phyloP scores from a whole-genome alignment of 345 rosid species.

The Populus euphratica region DNA sequence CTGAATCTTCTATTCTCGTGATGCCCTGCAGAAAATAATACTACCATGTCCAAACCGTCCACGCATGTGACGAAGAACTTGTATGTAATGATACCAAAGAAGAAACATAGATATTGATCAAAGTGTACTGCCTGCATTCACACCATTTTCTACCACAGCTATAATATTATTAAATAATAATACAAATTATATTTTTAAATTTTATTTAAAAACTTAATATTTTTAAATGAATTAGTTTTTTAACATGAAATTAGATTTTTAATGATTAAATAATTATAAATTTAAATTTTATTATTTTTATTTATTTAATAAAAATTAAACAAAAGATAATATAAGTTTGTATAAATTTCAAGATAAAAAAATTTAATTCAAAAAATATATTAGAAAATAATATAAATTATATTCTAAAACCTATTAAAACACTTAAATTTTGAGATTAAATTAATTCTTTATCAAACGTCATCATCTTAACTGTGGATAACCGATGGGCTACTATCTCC shows the following conservation, averaged over 20 bases:
- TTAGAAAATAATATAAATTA: too few relatives aligned
- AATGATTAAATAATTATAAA: fast-evolving
- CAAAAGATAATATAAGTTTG: fast-evolving
- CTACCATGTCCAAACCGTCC: too few relatives aligned
- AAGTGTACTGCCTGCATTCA: not conserved
- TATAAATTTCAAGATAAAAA: fast-evolving
- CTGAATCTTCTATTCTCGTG: too few relatives aligned
- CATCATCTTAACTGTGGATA: slow-evolving; percentile 11
- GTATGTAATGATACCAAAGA: slow-evolving; percentile 14
- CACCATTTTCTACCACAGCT: slow-evolving; percentile 15
- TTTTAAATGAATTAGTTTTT: too few relatives aligned
- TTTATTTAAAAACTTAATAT: too few relatives aligned
- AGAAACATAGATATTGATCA: slow-evolving; percentile 7
- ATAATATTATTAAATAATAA: not conserved
- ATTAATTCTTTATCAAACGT: not conserved
- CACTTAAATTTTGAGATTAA: too few relatives aligned
- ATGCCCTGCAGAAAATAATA: too few relatives aligned
- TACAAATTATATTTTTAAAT: too few relatives aligned
- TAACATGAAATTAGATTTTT: too few relatives aligned
- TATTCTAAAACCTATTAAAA: fast-evolving
- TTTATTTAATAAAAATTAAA: too few relatives aligned
- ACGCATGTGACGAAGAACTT: not conserved
- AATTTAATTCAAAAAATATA: fast-evolving
- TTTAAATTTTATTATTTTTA: fast-evolving
- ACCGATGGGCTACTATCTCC: not conserved